Base-by-base conservation (phyloP, 768 basidiomycete genomes). In the Hygrophorus russula region DNA sequence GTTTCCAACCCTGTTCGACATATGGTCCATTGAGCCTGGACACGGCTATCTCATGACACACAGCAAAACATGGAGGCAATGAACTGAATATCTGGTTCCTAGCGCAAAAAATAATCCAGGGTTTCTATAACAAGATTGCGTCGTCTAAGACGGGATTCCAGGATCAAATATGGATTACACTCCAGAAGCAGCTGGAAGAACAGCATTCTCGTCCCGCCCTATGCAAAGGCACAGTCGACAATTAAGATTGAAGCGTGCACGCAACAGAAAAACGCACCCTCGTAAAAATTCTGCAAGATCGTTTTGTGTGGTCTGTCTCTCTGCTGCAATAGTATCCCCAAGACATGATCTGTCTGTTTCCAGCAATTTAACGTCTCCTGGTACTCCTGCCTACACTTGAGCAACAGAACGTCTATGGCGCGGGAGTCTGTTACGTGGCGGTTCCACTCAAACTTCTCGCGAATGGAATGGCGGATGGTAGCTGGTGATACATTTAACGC, bases 331-430 rank as follows among this genome's bases (percentile, higher is more conserved):
- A 89, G 58, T 28, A 85, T 73, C 2, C 85, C 86, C 60, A 80
- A 62, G 24, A 91, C 66, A 56, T 91, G 87, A 48, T 88, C 83
- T 34, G 69, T 73, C 67, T 87, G 84, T 57, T 92, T 92, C 92
- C 92, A 97, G 53, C 74, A 76, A 58, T 97, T 97, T 71, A 96
- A 70, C 41, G 83, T 82, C 70, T 97, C 94, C 69, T 98, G 94
- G 56, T 79, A 88, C 52, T 97, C 91, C 65, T 80, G 83, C 49
- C 78, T 69, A 41, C 76, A 71, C 70, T 97, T 97, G 56, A 83
- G 72, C 32, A 96, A 56, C 53, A 97, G 69, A 36, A 94, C 66
- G 59, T 99, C 91, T 58, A 98, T 78, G 17, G 84, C 78, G 44
- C 79, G 76, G 19, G 74, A 64, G 65, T 98, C 89, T 36, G 80